Base-by-base conservation (phyloP, 75 land plant species). In the Larix kaempferi region DNA sequence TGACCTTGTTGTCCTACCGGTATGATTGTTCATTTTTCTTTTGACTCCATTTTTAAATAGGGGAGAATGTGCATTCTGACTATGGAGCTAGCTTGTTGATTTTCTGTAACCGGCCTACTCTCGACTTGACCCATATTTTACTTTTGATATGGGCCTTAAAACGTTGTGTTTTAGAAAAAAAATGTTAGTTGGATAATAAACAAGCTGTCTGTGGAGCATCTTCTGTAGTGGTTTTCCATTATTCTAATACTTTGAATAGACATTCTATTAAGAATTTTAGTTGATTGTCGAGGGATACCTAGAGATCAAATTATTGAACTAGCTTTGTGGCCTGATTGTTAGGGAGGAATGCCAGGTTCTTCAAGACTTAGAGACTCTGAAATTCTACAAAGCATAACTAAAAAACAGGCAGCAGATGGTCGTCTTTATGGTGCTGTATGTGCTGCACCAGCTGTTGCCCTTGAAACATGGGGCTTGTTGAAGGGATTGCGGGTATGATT, bases 281-380 rank as follows among this genome's bases (percentile, higher is more conserved):
- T 22, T 49, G 49, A 60, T 27, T 66, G 17, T n/a, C 35, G 3
- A 58, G 37, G 17, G 1, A 22, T 21, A 26, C 35, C 58, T 25
- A 74, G 29, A 54, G 44, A 74, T 22, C 39, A 22, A 37, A 59
- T 64, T 57, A 19, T 78, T 56, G 72, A 41, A n/a, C 49, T 29
- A n/a, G 16, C 33, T 57, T n/a, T 23, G 19, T 55, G 44, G 12
- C 19, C 33, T 4, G 33, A 17, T 25, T 69, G 57, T 44, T 22
- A 91, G 94, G 94, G 92, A 75, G 94, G 94, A 12, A 87, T 91
- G 92, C 91, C 91, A 10, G 94, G 94, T 58, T 76, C 91, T 15
- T 67, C 77, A 2, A 85, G 73, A 61, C 86, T 91, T 16, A 84
- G 81, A 78, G 79, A 89, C 57, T 83, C 76, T 74, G 76, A 54